Evolutionary conservation across 2,329 filamentous ascomycete genomes (phyloP).

Genomic region (Fusarium sp.): DNA sequence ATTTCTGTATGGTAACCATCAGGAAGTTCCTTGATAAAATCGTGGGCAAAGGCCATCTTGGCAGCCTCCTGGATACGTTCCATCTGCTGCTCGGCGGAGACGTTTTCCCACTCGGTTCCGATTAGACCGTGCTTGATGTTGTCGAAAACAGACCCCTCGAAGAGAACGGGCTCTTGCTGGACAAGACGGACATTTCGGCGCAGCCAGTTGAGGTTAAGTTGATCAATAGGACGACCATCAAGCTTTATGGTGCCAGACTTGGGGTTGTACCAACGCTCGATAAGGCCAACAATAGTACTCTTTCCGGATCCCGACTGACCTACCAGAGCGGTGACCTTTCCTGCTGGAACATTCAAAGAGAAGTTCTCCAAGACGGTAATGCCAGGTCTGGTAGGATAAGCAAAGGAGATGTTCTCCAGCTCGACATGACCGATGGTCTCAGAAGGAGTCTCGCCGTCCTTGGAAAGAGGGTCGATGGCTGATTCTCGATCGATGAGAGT

Average conservation of each 20-base stretch:
- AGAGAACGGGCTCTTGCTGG: slow-evolving; percentile 60
- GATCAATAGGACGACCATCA: slow-evolving; percentile 52
- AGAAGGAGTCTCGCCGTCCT: slow-evolving; percentile 49
- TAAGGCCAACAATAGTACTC: slow-evolving; percentile 56
- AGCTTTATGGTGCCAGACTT: slow-evolving; percentile 53
- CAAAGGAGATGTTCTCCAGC: slow-evolving; percentile 58
- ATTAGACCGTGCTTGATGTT: slow-evolving; percentile 67
- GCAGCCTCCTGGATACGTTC: slow-evolving; percentile 61
- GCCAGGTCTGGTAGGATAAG: slow-evolving; percentile 61
- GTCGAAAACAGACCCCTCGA: slow-evolving; percentile 64
- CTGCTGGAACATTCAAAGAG: slow-evolving; percentile 58
- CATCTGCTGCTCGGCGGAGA: slow-evolving; percentile 58
- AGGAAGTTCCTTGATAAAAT: slow-evolving; percentile 64
- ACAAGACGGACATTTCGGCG: slow-evolving; percentile 56
- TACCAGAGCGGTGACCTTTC: slow-evolving; percentile 60
- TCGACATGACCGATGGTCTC: slow-evolving; percentile 53
- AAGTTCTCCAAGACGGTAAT: slow-evolving; percentile 59
- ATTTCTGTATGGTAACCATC: slow-evolving; percentile 67
- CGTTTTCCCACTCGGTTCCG: slow-evolving; percentile 56
- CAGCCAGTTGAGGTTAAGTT: slow-evolving; percentile 57
- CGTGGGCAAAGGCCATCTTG: slow-evolving; percentile 63
- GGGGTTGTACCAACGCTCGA: slow-evolving; percentile 58
- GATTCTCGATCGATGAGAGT: slow-evolving; percentile 56
- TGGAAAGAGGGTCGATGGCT: slow-evolving; percentile 54
- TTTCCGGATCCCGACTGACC: slow-evolving; percentile 57